A percentile compares a stretch with the other conserved stretches of the same genome.
Evolutionary conservation across 176 grass and related monocot species (phyloP).

Genomic region (Zoysia pacifica): DNA sequence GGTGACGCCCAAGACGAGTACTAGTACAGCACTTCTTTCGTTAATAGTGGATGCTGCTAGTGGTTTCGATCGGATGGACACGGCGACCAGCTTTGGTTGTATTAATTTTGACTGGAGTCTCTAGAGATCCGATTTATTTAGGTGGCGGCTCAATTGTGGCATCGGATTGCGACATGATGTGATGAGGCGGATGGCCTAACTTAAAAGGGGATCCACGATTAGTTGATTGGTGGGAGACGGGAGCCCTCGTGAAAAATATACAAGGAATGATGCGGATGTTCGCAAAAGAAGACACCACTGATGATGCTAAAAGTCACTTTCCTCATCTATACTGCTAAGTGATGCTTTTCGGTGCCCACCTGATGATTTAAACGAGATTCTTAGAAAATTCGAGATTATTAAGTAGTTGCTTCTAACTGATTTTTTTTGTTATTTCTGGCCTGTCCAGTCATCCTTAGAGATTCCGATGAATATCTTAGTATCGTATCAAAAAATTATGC

Average conservation of each 20-base stretch:
- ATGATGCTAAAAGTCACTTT: constrained; percentile 40
- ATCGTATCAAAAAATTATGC: background rate
- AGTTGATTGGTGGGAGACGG: constrained; percentile 35
- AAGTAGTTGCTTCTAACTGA: too few species aligned
- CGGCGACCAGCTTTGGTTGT: background rate
- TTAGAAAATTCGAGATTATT: too few species aligned
- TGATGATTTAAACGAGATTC: background rate
- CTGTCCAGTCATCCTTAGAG: background rate
- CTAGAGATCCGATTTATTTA: constrained; percentile 12
- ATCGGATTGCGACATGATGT: constrained; percentile 30
- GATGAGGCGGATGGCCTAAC: constrained; percentile 32
- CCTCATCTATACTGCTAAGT: constrained; percentile 16
- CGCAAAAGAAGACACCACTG: too few species aligned
- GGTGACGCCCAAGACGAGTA: too few species aligned
- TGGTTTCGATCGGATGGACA: constrained; percentile 22
- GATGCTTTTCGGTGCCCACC: background rate
- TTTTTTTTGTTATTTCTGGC: background rate
- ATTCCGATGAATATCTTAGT: background rate
- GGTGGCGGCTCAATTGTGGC: constrained; percentile 45
- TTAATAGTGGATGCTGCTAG: constrained; percentile 20
- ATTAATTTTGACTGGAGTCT: constrained; percentile 25
- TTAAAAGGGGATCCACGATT: background rate
- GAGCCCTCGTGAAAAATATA: too few species aligned
- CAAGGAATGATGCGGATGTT: background rate
- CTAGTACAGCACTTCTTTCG: too few species aligned